Conservation (phyloP, 805 yeast genomes). For the Lipomyces kockii region DNA sequence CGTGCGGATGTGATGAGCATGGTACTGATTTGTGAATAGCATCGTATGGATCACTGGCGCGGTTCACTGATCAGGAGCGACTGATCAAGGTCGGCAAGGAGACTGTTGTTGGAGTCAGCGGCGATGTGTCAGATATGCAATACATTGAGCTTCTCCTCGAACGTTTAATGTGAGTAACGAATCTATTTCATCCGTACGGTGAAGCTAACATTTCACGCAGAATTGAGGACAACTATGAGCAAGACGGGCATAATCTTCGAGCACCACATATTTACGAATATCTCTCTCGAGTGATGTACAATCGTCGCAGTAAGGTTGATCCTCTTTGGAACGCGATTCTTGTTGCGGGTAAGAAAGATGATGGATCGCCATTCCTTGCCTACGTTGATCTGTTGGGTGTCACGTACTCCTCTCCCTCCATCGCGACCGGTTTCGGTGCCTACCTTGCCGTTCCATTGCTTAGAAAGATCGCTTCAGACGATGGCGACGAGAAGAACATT, state of each 20-base stretch:
- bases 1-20: background rate
- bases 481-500: slow-evolving; percentile 57
- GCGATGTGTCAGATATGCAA: slow-evolving; percentile 94
- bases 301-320: slow-evolving; percentile 88
- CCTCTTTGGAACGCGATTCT: slow-evolving; percentile 95
- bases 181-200: background rate
- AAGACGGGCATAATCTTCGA: slow-evolving; percentile 65
- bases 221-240: slow-evolving; percentile 78
- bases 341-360: slow-evolving; percentile 85
- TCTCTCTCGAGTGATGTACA: slow-evolving; percentile 79
- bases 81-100: slow-evolving; percentile 80
- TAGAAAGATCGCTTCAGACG: slow-evolving; percentile 69
- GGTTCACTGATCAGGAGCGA: slow-evolving; percentile 85
- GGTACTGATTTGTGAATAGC: slow-evolving; percentile 39
- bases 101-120: slow-evolving; percentile 90
- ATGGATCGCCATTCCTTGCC: slow-evolving; percentile 71
- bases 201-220: slow-evolving; percentile 24
- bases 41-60: slow-evolving; percentile 91
- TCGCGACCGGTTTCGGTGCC: slow-evolving; percentile 97
- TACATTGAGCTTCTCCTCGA: slow-evolving; percentile 74
- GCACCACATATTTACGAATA: slow-evolving; percentile 92
- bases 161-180: slow-evolving; percentile 58
- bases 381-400: slow-evolving; percentile 93
- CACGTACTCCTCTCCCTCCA: slow-evolving; percentile 80
- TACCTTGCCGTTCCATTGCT: slow-evolving; percentile 91